Base-by-base conservation (phyloP, 2,329 filamentous ascomycete genomes). In the Xylariales sp. region DNA sequence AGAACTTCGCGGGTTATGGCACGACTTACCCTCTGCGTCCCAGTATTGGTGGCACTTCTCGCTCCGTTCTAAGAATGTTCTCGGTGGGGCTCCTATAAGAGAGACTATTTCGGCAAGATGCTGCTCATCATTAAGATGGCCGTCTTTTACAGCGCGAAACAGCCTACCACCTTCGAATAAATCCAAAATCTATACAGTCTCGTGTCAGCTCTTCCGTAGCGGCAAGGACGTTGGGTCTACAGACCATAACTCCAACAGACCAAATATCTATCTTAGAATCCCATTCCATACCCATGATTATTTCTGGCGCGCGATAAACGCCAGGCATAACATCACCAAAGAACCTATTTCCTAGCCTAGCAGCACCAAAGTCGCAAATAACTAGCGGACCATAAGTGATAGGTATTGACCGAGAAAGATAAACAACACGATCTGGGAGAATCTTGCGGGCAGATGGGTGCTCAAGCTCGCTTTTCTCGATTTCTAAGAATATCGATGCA, bases 101-200 rank as follows among this genome's bases (percentile, higher is more conserved):
- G 64, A 59, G 4, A 68, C 56, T 55, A 67, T 63, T 34, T 58
- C 52, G 1, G 56, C 59, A 34, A 64, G 51, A 21, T 63, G 58
- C 22, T 56, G 51, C 14, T 54, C 51, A 39, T 56, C 44, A 39
- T 53, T 24, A 34, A 58, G 31, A 33, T 49, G 24, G 9, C 49
- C 36, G 28, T 55, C 33, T 46, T 48, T 38, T 27, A 43, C 28
- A 28, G 51, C 47, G 24, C 46, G 47, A 40, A 62, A 62, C 4
- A 63, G 49, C 10, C 54, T 45, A 5, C 51, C 48, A 3, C 52
- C 53, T 42, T 62, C 56, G n/a, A 59, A 52, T 6, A 61, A 35
- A 40, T 61, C 57, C 60, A 57, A 61, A 22, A 59, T 47, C 57
- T 62, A 28, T 27, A 32, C 12, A 37, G 12, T 8, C n/a, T 8